A percentile compares a stretch with the other conserved stretches of the same genome.
These are phyloP conservation scores for Penicillium manginii DNA, from an alignment of 495 filamentous ascomycete genomes.

Conservation along the genomic window DNA sequence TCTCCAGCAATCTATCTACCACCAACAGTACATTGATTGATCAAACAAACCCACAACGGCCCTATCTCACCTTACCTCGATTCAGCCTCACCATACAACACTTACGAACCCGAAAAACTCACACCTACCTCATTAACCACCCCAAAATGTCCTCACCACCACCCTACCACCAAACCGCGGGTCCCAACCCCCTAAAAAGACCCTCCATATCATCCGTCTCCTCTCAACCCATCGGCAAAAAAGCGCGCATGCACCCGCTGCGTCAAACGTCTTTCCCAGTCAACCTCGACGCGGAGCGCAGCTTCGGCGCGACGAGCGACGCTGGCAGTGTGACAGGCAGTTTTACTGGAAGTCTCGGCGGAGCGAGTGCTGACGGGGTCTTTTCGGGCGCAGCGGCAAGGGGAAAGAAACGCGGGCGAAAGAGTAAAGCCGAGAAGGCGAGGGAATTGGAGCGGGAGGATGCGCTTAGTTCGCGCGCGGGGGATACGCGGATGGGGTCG, in stretches of 20 bases:
- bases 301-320: conserved; percentile 68
- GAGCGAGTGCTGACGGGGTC: conserved; percentile 54
- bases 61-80: background rate
- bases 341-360: conserved; percentile 55
- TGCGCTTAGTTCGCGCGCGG: conserved; percentile 53
- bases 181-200: conserved; percentile 46
- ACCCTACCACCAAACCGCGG: conserved; percentile 32
- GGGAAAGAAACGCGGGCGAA: conserved; percentile 67
- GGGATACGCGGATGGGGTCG: conserved; percentile 48
- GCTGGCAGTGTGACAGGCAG: conserved; percentile 71
- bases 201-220: conserved; percentile 44
- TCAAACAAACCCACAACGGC: background rate
- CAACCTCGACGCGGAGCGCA: conserved; percentile 55
- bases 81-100: background rate
- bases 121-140: conserved; percentile 2
- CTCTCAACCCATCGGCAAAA: conserved; percentile 39
- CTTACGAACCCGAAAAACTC: background rate
- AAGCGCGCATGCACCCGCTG: conserved; percentile 67
- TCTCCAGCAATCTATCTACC: background rate
- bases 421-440: conserved; percentile 61
- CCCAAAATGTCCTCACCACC: conserved; percentile 52
- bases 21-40: background rate
- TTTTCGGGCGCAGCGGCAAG: conserved; percentile 41
- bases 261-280: conserved; percentile 89
- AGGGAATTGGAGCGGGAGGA: conserved; percentile 50